phyloP scores from a whole-genome alignment of 768 basidiomycete species.

The Termitomyces eurrhizus region DNA sequence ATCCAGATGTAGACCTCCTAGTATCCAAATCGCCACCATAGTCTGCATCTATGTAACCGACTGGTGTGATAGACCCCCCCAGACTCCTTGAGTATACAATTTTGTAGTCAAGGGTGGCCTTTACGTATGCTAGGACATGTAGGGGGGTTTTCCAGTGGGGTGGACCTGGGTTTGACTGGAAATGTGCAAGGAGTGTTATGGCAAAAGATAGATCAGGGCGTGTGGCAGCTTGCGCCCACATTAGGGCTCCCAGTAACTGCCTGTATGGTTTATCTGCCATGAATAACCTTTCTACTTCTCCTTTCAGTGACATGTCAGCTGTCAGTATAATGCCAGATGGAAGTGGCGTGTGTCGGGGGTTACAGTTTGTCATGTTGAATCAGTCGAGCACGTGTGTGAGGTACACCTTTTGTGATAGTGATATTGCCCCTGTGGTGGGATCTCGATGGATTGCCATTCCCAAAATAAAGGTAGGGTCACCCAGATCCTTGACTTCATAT shows the following conservation, averaged over 20 bases:
- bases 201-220: neutral
- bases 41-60: too few species aligned
- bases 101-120: neutral
- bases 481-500: too few species aligned
- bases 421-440: too few species aligned
- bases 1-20: too few species aligned
- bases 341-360: neutral
- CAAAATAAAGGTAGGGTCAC: too few species aligned
- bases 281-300: neutral
- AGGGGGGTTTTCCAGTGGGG: neutral
- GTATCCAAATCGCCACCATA: too few species aligned
- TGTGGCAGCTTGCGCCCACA: neutral
- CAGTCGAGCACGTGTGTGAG: neutral
- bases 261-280: neutral
- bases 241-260: neutral
- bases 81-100: neutral
- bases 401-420: neutral
- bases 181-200: neutral
- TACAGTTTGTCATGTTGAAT: neutral
- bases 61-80: too few species aligned
- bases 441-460: too few species aligned
- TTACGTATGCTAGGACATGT: neutral
- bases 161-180: neutral
- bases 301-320: neutral
- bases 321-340: neutral